A percentile compares a stretch with the other conserved stretches of the same genome.
These are phyloP conservation scores for Akanthomyces lecanii DNA, from an alignment of 2,329 filamentous ascomycete species.

Conservation along the genomic window DNA sequence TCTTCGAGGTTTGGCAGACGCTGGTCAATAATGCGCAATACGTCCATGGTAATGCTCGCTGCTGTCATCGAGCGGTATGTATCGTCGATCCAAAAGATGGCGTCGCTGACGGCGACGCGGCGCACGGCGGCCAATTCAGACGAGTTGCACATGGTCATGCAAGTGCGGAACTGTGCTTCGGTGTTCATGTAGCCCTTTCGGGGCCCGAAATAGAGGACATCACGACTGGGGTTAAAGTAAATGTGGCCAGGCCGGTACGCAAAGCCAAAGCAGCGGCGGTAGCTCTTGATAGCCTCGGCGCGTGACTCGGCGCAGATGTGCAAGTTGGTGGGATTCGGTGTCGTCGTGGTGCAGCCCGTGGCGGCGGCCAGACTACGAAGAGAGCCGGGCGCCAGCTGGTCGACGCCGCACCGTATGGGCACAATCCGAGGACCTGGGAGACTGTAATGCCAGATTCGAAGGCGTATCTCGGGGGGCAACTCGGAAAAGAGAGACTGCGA, in stretches of 20 bases:
- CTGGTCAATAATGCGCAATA: constrained; percentile 35
- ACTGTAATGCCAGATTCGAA: constrained; percentile 45
- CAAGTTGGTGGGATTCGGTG: constrained; percentile 40
- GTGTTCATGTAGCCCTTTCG: constrained; percentile 42
- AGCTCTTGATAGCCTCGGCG: constrained; percentile 38
- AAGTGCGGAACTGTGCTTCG: constrained; percentile 42
- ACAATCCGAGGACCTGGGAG: constrained; percentile 41
- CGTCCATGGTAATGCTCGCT: constrained; percentile 36
- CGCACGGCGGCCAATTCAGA: constrained; percentile 38
- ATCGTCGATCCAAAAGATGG: constrained; percentile 36
- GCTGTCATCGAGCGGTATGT: constrained; percentile 37
- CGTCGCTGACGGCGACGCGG: constrained; percentile 43
- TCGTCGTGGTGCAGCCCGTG: constrained; percentile 39
- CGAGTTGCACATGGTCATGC: constrained; percentile 39
- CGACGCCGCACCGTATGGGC: constrained; percentile 36
- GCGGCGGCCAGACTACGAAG: neutral
- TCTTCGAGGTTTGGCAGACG: constrained; percentile 39
- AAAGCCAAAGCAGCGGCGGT: constrained; percentile 39
- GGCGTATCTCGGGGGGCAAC: constrained; percentile 44
- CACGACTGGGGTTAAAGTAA: constrained; percentile 37
- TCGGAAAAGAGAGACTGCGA: constrained; percentile 38
- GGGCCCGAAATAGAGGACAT: constrained; percentile 47
- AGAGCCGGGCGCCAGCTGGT: neutral
- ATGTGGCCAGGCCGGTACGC: constrained; percentile 38
- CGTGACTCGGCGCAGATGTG: constrained; percentile 46